These are phyloP conservation scores for Stagonosporopsis chrysanthemi DNA, from an alignment of 2,329 filamentous ascomycete species.

Conservation along the genomic window DNA sequence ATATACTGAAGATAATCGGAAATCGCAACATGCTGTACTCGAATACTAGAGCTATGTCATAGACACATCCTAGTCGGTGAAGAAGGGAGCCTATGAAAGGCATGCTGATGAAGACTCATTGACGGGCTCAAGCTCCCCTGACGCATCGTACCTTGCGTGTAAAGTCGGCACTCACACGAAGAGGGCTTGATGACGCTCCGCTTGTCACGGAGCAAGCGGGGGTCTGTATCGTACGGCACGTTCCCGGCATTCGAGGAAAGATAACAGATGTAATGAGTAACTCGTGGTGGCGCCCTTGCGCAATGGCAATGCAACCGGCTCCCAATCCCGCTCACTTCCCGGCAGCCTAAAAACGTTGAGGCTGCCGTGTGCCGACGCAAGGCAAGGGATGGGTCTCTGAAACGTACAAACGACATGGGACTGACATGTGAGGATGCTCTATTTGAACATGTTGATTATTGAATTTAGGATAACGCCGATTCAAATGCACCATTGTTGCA, in stretches of 20 bases:
- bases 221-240: no score
- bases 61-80: no score
- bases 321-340: background rate
- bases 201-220: background rate
- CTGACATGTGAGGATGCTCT: background rate
- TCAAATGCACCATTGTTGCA: conserved; percentile 4
- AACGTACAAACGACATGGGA: background rate
- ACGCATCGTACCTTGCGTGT: no score
- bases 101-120: no score
- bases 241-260: background rate
- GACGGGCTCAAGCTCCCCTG: no score
- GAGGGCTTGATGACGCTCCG: background rate
- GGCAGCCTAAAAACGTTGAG: background rate
- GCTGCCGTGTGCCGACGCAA: conserved; percentile 1
- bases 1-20: background rate
- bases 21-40: background rate
- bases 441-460: background rate
- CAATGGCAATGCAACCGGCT: background rate
- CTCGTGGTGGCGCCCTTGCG: background rate
- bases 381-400: background rate
- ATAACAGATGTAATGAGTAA: background rate
- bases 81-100: no score
- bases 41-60: background rate
- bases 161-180: background rate
- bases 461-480: conserved; percentile 8